Conservation (phyloP, 495 filamentous ascomycete genomes). For the Aspergillus kassunensis region DNA sequence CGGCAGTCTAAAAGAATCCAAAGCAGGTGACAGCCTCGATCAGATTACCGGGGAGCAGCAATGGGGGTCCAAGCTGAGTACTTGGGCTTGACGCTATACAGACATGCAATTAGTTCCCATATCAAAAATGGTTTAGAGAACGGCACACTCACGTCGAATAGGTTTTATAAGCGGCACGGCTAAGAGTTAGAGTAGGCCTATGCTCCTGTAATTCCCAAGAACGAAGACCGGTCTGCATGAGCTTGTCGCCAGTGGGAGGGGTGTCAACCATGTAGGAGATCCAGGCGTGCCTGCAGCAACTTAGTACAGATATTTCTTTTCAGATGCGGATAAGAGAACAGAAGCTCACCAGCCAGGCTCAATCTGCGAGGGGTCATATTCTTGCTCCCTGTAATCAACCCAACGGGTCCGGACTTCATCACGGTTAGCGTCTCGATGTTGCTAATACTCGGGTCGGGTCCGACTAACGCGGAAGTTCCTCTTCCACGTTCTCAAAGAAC, state of each 20-base stretch:
- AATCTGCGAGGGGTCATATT: constrained; percentile 86
- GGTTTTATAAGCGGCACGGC: constrained; percentile 77
- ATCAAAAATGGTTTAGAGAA: neutral
- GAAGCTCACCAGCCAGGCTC: constrained; percentile 81
- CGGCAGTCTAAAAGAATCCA: neutral
- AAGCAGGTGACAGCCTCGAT: neutral
- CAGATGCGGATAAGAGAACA: neutral
- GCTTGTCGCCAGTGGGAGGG: constrained; percentile 71
- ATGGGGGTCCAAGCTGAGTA: constrained; percentile 42
- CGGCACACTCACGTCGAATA: constrained; percentile 78
- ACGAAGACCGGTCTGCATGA: constrained; percentile 60
- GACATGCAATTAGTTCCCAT: neutral
- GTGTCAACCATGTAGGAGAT: constrained; percentile 90
- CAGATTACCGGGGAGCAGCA: constrained; percentile 42
- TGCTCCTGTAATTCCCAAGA: constrained; percentile 75
- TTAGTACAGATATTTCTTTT: neutral
- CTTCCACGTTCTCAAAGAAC: constrained; percentile 86
- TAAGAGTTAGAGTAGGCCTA: constrained; percentile 67
- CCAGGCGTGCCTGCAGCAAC: constrained; percentile 77
- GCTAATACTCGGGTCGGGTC: neutral
- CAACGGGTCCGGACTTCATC: constrained; percentile 85
- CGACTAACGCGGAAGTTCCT: constrained; percentile 84
- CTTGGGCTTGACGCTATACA: constrained; percentile 37
- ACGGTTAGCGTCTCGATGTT: constrained; percentile 1
- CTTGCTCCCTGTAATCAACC: constrained; percentile 90